Evolutionary conservation across 2,329 filamentous ascomycete species (phyloP), one percentile per base, ranked within the genome.

Genomic region (Aspergillus luchuensis): DNA sequence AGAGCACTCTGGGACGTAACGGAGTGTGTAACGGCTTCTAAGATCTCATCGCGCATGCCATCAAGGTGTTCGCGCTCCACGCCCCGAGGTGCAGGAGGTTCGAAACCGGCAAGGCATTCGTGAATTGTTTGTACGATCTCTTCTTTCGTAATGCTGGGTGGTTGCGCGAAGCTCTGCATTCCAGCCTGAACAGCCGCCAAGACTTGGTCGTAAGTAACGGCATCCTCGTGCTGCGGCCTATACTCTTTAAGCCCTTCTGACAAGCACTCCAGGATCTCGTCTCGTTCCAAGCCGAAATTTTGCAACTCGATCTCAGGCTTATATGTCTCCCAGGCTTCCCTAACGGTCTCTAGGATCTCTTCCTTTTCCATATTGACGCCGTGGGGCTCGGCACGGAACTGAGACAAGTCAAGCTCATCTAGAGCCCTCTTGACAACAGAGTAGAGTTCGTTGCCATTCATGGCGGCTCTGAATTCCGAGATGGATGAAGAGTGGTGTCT

Each of bases 251-350:
- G 84, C 0, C 94, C 94, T 78, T 97, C 90, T 67, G 91, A 88
- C 25, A 98, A 83, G 66, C 92, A 96, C 41, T 90, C 87, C 13
- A 98, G 81, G 51, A 98, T 90, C 71, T 98, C 94, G 11, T 97
- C 92, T 5, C 92, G 86, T 74, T 97, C 94, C 1, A 98, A 81
- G 2, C 93, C 94, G 63, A 96, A 90, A 69, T 96, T 92, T 68
- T 97, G 90, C 4, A 96, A 84, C 68, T 96, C 89, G 54, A 97
- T 92, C 69, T 97, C 92, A 1, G 94, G 94, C 77, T 96, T 96
- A 78, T 96, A 96, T 57, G 88, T 91, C 72, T 97, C 94, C 87
- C 92, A 96, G 1, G 93, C 94, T 67, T 97, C 92, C 67, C 89
- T 88, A 13, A 98, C 90, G 3, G 93, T 92, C 28, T 90, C 85